Conservation (phyloP, 495 filamentous ascomycete species). For the Massariosphaeria phaeospora region DNA sequence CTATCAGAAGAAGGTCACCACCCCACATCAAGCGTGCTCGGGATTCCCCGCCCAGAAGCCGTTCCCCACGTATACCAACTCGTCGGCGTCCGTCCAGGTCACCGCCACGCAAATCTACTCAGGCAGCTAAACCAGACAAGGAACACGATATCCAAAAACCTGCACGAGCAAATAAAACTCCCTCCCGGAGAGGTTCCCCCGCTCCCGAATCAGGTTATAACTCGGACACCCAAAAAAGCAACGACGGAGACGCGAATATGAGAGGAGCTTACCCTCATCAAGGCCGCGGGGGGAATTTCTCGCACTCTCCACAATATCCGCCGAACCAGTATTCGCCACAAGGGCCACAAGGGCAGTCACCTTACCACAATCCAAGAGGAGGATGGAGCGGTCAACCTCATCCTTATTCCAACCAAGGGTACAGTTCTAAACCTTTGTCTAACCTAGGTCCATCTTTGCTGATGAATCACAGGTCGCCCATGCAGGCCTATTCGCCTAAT, state of each 20-base stretch:
- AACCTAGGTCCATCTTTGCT: constrained; percentile 1
- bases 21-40: constrained; percentile 1
- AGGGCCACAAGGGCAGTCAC: constrained; percentile 61
- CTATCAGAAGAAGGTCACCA: constrained; percentile 16
- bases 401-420: constrained; percentile 51
- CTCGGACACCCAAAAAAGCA: constrained; percentile 19
- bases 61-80: constrained; percentile 11
- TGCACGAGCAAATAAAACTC: constrained; percentile 11
- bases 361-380: constrained; percentile 54
- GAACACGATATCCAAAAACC: constrained; percentile 18
- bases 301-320: constrained; percentile 36
- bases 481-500: constrained; percentile 42
- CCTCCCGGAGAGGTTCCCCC: constrained; percentile 17
- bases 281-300: constrained; percentile 20
- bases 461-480: constrained; percentile 35
- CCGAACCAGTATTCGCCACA: constrained; percentile 47
- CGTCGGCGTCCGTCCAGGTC: constrained; percentile 12
- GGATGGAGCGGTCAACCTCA: constrained; percentile 54
- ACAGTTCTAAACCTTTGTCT: constrained; percentile 34
- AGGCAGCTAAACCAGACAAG: constrained; percentile 10
- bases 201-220: constrained; percentile 7
- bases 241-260: constrained; percentile 26
- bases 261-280: constrained; percentile 26
- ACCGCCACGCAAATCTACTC: neutral
- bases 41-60: constrained; percentile 9